Evolutionary conservation across 2,329 filamentous ascomycete genomes (phyloP).

Genomic region (Chalaropsis thielavioides): DNA sequence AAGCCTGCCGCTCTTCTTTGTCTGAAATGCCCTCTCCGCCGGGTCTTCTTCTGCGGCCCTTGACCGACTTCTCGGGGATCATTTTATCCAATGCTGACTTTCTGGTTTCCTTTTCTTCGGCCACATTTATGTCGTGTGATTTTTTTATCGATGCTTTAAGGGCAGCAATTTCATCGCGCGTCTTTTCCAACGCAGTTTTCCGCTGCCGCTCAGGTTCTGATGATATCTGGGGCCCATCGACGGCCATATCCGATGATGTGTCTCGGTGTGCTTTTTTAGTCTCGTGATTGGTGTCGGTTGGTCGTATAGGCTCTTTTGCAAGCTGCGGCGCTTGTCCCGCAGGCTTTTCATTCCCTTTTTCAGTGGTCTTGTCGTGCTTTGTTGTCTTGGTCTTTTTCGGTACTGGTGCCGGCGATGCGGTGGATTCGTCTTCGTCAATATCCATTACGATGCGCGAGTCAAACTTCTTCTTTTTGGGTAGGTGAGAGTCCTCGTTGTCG

Average conservation of each 20-base stretch:
- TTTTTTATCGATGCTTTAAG: conserved; percentile 72
- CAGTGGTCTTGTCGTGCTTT: not conserved
- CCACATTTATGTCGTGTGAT: conserved; percentile 30
- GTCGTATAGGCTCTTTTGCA: not conserved
- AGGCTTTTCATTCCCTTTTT: not conserved
- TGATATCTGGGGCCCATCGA: conserved; percentile 8
- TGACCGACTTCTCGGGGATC: conserved; percentile 56
- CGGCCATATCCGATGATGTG: conserved; percentile 1
- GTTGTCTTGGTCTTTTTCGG: conserved; percentile 15
- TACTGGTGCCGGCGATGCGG: conserved; percentile 6
- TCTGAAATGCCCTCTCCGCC: conserved; percentile 36
- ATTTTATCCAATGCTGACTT: conserved; percentile 57
- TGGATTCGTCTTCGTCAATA: conserved; percentile 25
- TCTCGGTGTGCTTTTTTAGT: not conserved
- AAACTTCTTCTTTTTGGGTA: conserved; percentile 63
- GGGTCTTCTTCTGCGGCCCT: conserved; percentile 49
- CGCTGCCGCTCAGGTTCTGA: conserved; percentile 19
- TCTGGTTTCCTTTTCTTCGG: conserved; percentile 39
- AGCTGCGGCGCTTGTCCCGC: not conserved
- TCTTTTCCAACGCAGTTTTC: conserved; percentile 43
- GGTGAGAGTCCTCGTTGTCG: conserved; percentile 36
- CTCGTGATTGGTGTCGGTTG: not conserved
- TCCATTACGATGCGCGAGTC: conserved; percentile 60
- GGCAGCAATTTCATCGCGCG: conserved; percentile 67
- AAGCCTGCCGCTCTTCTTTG: conserved; percentile 25